Evolutionary conservation across 441 rosid species (phyloP), one percentile per base, ranked within the genome.

Genomic region (Pelargonium myrrhifolium): DNA sequence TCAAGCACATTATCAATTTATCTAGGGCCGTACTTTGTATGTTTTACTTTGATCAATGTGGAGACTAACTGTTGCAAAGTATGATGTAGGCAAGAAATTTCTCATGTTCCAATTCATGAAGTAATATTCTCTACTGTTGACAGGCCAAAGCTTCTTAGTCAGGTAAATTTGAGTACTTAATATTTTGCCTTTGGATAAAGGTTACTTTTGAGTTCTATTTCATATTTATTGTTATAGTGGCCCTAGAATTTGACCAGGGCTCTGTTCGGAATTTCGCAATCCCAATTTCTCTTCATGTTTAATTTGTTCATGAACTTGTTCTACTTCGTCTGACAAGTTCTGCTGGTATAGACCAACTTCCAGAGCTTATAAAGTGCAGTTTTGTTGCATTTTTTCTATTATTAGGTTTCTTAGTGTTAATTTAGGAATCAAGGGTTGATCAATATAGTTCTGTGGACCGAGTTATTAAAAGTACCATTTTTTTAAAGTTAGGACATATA

Each of bases 141-240:
- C 78, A 89, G 80, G 76, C 92, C 90, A 56, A 89, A 89, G 85
- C 87, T 87, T 78, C 90, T 87, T 72, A 85, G 96, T 81, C 87
- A 87, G 90, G 96, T 87, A 78, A 31, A 55, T 56, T 68, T 74
- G 62, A 60, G 21, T 37, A 37, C 9, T 21, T 49, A 8, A 6
- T 74, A 69, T 72, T 68, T 15, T 75, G 14, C 45, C 67, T 4
- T 39, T 26, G 20, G 55, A 28, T 24, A 26, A 51, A 15, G 35
- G 20, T 47, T 20, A 63, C 15, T 59, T 24, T 21, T 26, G 31
- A 26, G 49, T 2, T 5, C 22, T 6, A 26, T 40, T 35, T 11
- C 17, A 1, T 24, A 42, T 40, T 49, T 11, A 62, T 17, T n/a
- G 35, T 60, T 75, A 60, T 9, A 5, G 45, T 40, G 47, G 65